Base-by-base conservation (phyloP, 169 alveolate genomes). In the Theileria annulata region DNA sequence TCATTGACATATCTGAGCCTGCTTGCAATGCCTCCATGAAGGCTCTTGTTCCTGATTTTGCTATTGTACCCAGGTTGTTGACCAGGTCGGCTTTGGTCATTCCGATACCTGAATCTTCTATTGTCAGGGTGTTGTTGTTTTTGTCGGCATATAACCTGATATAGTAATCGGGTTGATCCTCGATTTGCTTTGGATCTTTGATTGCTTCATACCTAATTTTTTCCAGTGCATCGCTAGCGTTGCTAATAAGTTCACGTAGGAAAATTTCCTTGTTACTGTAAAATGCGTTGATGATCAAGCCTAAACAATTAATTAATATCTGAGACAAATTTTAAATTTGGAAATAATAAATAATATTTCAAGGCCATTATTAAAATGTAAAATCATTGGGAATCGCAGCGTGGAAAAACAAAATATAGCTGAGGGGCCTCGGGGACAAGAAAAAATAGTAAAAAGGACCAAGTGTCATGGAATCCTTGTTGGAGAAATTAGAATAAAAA, bases 201-300 rank as follows among this genome's bases (percentile, higher is more conserved):
- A 98, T 94, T 33, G 99, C 92, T 92, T 95, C 95, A 90, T 96
- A 98, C 73, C 99, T 94, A 78, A 98, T 97, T 92, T 98, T 98
- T 77, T 98, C 99, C 71, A 98, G 90, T 48, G 99, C 99, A 86
- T 98, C 99, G 33, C 99, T 96, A 25, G 99, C 98, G 85, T 98
- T 98, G 71, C 99, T 97, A 86, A 98, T 97, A 71, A 98, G 94
- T 92, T 98, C 99, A 86, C 99, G 94, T 68, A 98, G 91, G 95
- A 98, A 98, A 79, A 98, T 97, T 87, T 97, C 99, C 91, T 98
- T 98, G 94, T 98, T 97, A 92, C 99, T 96, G 93, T 98, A 98
- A 96, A 98, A 97, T 63, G 99, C 98, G 95, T 97, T 97, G 96
- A 98, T 97, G 96, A 97, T 98, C 79, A 97, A 88, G 72, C 89